Evolutionary conservation across 352 stramenopile species (phyloP), one percentile per base, ranked within the genome.

Genomic region (Pythium grandisporangium): DNA sequence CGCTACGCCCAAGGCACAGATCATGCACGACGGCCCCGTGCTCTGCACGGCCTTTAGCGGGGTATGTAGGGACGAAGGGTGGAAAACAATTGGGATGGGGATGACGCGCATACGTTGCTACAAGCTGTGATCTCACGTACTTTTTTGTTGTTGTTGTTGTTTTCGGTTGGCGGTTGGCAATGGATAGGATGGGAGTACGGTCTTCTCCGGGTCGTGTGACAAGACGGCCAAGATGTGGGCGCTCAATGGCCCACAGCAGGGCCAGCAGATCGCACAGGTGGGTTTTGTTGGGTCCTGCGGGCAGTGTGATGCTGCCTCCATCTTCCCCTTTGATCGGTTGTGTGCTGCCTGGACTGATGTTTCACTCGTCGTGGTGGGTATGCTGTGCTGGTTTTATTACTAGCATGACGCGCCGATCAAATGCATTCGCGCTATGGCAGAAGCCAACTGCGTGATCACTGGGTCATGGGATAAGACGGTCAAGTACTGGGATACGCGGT

Each of bases 401-500:
- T 58, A 93, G 61, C 93, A 98, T 48, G 90, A 97, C 55, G 74
- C 84, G 43, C 91, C 92, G 32, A 93, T 98, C 54, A 86, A 89
- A 49, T 71, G 60, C 27, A 92, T 98, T 26, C 61, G 66, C 5
- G 87, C 84, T 29, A 70, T 98, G 42, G 63, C 71, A 30, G 69
- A 89, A 24, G 71, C 68, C 36, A 95, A 89, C 40, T 80, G 95
- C 43, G 87, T 98, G 42, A 85, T 95, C 17, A 97, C 84, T 14
- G 94, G 84, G 12, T 86, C 77, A 44, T 98, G 91, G 89, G 87
- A 96, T 71, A 94, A 95, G 45, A 95, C 88, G 34, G 49, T 98
- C 45, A 97, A 97, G 73, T 98, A 98, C 63, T 99, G 95, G 95
- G 95, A 99, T 60, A 93, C 77, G 29, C 66, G 93, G 30, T 82